A percentile compares a stretch with the other conserved stretches of the same genome.
Evolutionary conservation across 176 grass and related monocot genomes (phyloP).

Genomic region (Chrysopogon serrulatus): DNA sequence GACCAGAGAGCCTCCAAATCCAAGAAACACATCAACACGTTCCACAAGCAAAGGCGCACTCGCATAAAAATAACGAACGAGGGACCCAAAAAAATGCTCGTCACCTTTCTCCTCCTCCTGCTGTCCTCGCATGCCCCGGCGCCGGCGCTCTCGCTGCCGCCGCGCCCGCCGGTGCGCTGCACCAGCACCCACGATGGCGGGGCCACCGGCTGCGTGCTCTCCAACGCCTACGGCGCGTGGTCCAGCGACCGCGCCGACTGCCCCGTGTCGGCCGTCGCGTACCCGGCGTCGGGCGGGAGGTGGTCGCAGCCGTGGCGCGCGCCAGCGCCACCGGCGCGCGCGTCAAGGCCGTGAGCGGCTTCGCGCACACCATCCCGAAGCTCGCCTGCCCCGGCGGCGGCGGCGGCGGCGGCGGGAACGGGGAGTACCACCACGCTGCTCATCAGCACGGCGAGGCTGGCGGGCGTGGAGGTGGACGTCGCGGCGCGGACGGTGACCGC

Average conservation of each 20-base stretch:
- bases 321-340: constrained; percentile 20
- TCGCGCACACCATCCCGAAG: constrained; percentile 81
- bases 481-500: constrained; percentile 46
- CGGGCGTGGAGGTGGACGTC: constrained; percentile 36
- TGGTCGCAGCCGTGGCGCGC: constrained; percentile 52
- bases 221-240: constrained; percentile 76
- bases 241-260: constrained; percentile 58
- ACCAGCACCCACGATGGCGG: not conserved
- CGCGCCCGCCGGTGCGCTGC: constrained; percentile 48
- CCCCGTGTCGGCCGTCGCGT: constrained; percentile 33
- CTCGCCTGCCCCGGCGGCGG: constrained; percentile 55
- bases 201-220: constrained; percentile 37
- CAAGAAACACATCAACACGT: not conserved
- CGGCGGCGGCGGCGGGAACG: too few relatives aligned
- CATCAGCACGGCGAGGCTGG: constrained; percentile 45
- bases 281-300: constrained; percentile 55
- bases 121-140: not conserved
- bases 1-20: not conserved
- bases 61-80: not conserved
- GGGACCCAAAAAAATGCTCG: not conserved
- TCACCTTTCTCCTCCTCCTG: not conserved
- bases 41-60: constrained; percentile 5
- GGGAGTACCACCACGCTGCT: not conserved
- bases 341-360: constrained; percentile 70
- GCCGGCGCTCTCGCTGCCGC: constrained; percentile 28